Base-by-base conservation (phyloP, 306 rosid genomes). In the Hippophae gyantsensis region DNA sequence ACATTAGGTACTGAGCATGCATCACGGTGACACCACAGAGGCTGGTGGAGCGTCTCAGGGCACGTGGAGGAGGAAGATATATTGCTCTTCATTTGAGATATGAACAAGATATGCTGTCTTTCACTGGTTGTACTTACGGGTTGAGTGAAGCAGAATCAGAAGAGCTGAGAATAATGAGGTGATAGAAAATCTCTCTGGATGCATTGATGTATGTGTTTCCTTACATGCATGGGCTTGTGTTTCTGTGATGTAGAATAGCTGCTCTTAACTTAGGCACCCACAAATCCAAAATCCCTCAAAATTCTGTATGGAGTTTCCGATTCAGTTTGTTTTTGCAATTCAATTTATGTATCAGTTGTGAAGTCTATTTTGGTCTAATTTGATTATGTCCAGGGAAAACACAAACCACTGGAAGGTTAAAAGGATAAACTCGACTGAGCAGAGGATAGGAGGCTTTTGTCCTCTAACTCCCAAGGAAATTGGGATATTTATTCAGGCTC, bases 1-100 rank as follows among this genome's bases (percentile, higher is more conserved):
- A 84, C 81, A 81, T 62, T 89, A 86, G 97, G 95, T 86, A 81
- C 97, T 89, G 92, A 89, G 92, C 86, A 84, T 82, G 82, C 93
- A 71, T 86, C 86, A 70, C 86, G 84, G 82, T 86, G 86, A 89
- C 84, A 80, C 81, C 76, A 80, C 97, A 89, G 97, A 89, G 82
- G 82, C 83, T 89, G 95, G 95, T 84, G 78, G 93, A 89, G 78
- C 95, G 95, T 54, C 84, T 89, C 73, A 84, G 84, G 76, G 72
- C 87, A 69, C 84, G 60, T 6, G 86, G 95, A 56, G 86, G 95
- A 56, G 84, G 75, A 73, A 84, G 83, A 80, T 89, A 89, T 70
- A 89, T 89, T 63, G 90, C 95, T 62, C 97, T 89, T 69, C 97
- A 89, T 76, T 79, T 89, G 75, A 82, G 95, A 82, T 89, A 82